phyloP scores from a whole-genome alignment of 176 grass and related monocot genomes.

The Tuctoria greenei region DNA sequence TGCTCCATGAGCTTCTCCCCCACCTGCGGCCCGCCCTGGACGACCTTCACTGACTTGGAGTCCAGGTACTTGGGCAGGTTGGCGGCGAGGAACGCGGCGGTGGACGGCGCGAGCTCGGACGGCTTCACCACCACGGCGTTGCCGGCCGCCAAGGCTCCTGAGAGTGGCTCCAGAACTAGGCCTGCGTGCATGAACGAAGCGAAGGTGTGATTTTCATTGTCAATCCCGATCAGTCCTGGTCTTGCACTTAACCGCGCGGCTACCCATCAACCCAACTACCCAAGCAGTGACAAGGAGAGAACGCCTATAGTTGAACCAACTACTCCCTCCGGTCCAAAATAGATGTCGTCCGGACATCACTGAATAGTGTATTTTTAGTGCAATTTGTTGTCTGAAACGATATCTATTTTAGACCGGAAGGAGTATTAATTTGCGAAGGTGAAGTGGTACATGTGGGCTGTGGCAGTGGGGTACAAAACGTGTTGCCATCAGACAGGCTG shows the following conservation, averaged over 20 bases:
- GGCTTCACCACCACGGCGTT: constrained; percentile 74
- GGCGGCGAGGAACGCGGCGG: constrained; percentile 52
- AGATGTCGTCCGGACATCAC: too few species aligned
- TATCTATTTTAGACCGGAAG: too few species aligned
- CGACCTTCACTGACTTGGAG: constrained; percentile 58
- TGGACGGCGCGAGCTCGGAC: constrained; percentile 67
- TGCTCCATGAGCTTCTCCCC: constrained; percentile 73
- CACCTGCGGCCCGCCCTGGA: constrained; percentile 53
- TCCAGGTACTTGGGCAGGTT: constrained; percentile 72
- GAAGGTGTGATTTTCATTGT: neutral
- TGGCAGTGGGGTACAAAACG: neutral
- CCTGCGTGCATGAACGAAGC: constrained; percentile 1
- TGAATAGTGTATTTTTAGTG: too few species aligned
- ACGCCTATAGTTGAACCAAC: neutral
- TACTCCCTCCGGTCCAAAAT: too few species aligned
- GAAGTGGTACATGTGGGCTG: neutral
- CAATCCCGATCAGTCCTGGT: neutral
- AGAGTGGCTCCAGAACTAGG: constrained; percentile 66
- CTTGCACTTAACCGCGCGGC: neutral
- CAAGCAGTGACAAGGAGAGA: neutral
- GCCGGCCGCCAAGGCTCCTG: constrained; percentile 73
- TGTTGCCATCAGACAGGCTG: constrained; percentile 17
- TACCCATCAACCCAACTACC: neutral
- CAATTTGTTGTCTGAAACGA: too few species aligned
- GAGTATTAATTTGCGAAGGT: neutral